These are phyloP conservation scores for Hygrocybe coccinea DNA, from an alignment of 768 basidiomycete genomes.

Conservation along the genomic window DNA sequence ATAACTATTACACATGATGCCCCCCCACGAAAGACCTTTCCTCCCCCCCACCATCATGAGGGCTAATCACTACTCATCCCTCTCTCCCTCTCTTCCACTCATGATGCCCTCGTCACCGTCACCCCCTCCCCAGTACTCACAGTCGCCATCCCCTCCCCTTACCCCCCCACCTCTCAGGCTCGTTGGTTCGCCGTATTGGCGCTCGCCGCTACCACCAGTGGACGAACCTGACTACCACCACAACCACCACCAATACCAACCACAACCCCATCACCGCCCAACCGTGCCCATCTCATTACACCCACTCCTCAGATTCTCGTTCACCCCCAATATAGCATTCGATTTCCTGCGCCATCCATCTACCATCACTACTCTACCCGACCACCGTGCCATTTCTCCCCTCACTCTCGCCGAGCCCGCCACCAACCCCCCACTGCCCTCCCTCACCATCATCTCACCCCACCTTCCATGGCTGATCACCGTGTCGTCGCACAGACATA, in stretches of 20 bases:
- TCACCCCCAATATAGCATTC: slow-evolving; percentile 34
- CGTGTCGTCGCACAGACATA: slow-evolving; percentile 18
- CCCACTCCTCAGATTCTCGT: slow-evolving; percentile 38
- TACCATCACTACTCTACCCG: slow-evolving; percentile 15
- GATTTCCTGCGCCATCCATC: slow-evolving; percentile 36
- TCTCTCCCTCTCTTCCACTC: neutral
- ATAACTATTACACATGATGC: neutral
- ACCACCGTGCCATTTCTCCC: slow-evolving; percentile 1
- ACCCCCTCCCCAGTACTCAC: neutral
- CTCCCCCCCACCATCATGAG: neutral
- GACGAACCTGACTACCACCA: neutral
- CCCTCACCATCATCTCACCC: slow-evolving; percentile 30
- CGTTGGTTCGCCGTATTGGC: slow-evolving; percentile 13
- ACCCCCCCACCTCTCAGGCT: slow-evolving; percentile 38
- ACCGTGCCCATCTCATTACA: slow-evolving; percentile 29
- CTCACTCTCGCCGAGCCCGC: slow-evolving; percentile 28
- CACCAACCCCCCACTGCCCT: slow-evolving; percentile 30
- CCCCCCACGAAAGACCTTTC: neutral
- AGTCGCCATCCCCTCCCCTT: slow-evolving; percentile 34
- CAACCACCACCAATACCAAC: slow-evolving; percentile 22
- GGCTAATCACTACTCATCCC: neutral
- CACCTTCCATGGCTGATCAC: slow-evolving; percentile 33
- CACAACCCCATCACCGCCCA: no score
- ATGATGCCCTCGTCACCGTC: neutral
- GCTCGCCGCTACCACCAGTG: slow-evolving; percentile 5